A percentile compares a stretch with the other conserved stretches of the same genome.
Evolutionary conservation across 2,329 filamentous ascomycete genomes (phyloP).

Genomic region (Keithomyces neogunnii): DNA sequence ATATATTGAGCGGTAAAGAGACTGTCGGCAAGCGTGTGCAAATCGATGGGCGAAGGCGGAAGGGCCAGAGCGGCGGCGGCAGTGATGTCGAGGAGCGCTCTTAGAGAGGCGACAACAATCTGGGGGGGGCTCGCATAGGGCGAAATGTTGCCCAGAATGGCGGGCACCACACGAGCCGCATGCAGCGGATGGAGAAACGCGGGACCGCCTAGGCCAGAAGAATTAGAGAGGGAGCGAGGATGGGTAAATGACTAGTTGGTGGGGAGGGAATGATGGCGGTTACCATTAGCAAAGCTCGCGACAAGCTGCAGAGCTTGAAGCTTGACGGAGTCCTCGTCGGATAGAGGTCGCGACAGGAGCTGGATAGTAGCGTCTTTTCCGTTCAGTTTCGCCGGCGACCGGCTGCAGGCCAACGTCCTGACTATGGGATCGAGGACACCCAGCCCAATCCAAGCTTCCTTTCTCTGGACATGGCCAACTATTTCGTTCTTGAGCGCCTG

Average conservation of each 20-base stretch:
- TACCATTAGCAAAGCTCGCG: constrained; percentile 77
- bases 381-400: constrained; percentile 23
- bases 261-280: constrained; percentile 16
- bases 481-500: constrained; percentile 79
- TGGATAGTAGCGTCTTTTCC: constrained; percentile 30
- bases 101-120: constrained; percentile 65
- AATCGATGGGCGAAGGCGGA: constrained; percentile 38
- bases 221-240: constrained; percentile 24
- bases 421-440: constrained; percentile 58
- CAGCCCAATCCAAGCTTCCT: constrained; percentile 65
- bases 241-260: not conserved
- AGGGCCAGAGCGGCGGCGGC: constrained; percentile 53
- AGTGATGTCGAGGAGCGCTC: constrained; percentile 63
- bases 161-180: constrained; percentile 56
- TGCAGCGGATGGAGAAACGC: constrained; percentile 69
- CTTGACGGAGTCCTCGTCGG: constrained; percentile 58
- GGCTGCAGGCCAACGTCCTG: constrained; percentile 32
- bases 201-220: constrained; percentile 56
- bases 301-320: constrained; percentile 80
- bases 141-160: constrained; percentile 63
- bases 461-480: constrained; percentile 79
- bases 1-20: constrained; percentile 58
- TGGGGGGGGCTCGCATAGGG: constrained; percentile 54
- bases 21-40: constrained; percentile 47
- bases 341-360: constrained; percentile 30